A percentile compares a stretch with the other conserved stretches of the same genome.
These are phyloP conservation scores for Pterocarpus santalinus DNA, from an alignment of 306 rosid species.

Conservation along the genomic window DNA sequence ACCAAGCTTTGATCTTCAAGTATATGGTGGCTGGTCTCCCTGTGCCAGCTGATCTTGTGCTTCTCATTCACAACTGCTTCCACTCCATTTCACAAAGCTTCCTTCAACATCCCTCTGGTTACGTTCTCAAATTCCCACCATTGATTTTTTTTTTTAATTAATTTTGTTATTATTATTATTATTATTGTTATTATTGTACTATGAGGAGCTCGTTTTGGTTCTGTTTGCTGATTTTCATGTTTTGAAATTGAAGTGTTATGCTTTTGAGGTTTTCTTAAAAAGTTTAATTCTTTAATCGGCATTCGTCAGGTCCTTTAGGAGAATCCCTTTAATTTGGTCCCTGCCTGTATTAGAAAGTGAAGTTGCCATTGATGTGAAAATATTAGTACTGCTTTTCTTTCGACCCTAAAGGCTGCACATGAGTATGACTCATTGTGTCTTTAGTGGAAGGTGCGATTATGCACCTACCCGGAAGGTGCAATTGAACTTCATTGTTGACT, in stretches of 20 bases:
- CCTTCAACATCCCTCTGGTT: slow-evolving; percentile 75
- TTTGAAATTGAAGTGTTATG: background rate
- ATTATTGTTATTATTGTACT: too few relatives aligned
- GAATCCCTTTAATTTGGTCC: background rate
- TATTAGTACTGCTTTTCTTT: background rate
- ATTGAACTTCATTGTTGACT: too few relatives aligned
- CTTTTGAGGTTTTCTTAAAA: background rate
- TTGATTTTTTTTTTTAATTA: background rate
- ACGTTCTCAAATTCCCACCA: slow-evolving; percentile 11
- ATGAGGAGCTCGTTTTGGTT: too few relatives aligned
- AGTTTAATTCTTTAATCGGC: too few relatives aligned
- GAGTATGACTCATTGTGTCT: too few relatives aligned
- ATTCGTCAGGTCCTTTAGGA: too few relatives aligned
- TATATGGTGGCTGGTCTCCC: slow-evolving; percentile 81
- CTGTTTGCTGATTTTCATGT: background rate
- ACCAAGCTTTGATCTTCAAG: slow-evolving; percentile 83
- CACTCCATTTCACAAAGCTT: slow-evolving; percentile 59
- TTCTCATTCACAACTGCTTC: slow-evolving; percentile 37
- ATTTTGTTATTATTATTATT: too few relatives aligned
- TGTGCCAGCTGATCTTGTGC: slow-evolving; percentile 81
- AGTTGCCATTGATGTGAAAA: slow-evolving; percentile 15
- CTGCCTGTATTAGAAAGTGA: background rate
- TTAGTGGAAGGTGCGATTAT: too few relatives aligned
- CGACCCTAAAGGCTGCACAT: slow-evolving; percentile 6
- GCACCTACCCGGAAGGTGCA: too few relatives aligned